Percentiles rank a stretch among this genome's conserved stretches.
Conservation (phyloP, 2,329 filamentous ascomycete genomes). For the Bisporella sp. region DNA sequence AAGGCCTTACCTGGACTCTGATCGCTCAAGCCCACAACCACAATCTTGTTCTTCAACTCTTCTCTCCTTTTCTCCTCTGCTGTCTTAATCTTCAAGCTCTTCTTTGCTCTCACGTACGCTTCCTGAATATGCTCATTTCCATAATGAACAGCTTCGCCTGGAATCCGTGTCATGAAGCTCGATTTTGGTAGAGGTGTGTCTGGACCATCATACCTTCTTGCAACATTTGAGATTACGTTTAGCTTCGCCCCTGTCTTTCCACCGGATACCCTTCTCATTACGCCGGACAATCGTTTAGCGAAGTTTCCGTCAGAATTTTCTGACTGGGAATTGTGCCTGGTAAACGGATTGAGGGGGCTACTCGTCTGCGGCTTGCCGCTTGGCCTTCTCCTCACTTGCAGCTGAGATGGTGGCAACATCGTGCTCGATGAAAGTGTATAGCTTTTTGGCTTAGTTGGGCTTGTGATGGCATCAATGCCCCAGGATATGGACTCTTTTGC, state of each 20-base stretch:
- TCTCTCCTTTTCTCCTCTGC: conserved; percentile 16
- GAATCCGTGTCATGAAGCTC: neutral
- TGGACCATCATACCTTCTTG: neutral
- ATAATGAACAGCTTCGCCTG: neutral
- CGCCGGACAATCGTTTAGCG: conserved; percentile 8
- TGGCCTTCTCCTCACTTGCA: conserved; percentile 3
- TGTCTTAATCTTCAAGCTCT: conserved; percentile 8
- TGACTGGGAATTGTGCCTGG: conserved; percentile 1
- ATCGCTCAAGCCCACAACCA: conserved; percentile 18
- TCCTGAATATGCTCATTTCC: conserved; percentile 12
- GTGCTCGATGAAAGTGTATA: neutral
- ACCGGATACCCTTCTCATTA: conserved; percentile 9
- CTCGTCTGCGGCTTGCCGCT: conserved; percentile 12
- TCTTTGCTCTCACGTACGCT: conserved; percentile 13
- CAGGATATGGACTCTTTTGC: conserved; percentile 1
- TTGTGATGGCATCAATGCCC: conserved; percentile 1
- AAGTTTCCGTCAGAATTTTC: neutral
- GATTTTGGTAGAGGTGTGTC: neutral
- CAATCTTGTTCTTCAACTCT: conserved; percentile 20
- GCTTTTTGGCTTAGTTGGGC: neutral
- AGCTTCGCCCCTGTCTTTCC: neutral
- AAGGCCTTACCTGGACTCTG: conserved; percentile 16
- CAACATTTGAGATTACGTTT: neutral
- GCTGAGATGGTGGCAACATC: neutral
- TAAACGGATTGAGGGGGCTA: conserved; percentile 14